These are phyloP conservation scores for Didymella pomorum DNA, from an alignment of 2,329 filamentous ascomycete species.

Conservation along the genomic window DNA sequence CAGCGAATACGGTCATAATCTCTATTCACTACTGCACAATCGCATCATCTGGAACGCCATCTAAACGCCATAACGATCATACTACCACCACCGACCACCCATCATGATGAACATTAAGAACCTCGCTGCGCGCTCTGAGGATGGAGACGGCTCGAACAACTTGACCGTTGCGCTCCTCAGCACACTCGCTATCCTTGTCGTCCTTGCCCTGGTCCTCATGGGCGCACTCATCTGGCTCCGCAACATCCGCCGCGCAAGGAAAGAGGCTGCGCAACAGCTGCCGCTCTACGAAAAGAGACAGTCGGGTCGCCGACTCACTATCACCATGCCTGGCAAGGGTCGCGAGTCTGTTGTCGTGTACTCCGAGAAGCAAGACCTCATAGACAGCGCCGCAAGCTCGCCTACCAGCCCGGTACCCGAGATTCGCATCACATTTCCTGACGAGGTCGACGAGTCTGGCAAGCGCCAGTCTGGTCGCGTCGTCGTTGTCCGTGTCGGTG, in stretches of 20 bases:
- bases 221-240: slow-evolving; percentile 76
- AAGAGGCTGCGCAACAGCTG: slow-evolving; percentile 60
- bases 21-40: slow-evolving; percentile 21
- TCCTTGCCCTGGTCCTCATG: slow-evolving; percentile 73
- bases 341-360: slow-evolving; percentile 78
- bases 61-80: slow-evolving; percentile 34
- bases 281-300: slow-evolving; percentile 72
- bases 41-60: slow-evolving; percentile 31
- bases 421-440: slow-evolving; percentile 97
- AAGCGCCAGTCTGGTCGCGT: slow-evolving; percentile 85
- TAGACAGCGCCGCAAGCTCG: slow-evolving; percentile 76
- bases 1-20: slow-evolving; percentile 43
- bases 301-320: slow-evolving; percentile 66
- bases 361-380: slow-evolving; percentile 79
- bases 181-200: slow-evolving; percentile 77
- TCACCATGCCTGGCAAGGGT: slow-evolving; percentile 56
- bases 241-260: slow-evolving; percentile 63
- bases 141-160: slow-evolving; percentile 60
- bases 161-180: slow-evolving; percentile 80
- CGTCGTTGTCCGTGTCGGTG: slow-evolving; percentile 89
- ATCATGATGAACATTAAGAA: slow-evolving; percentile 57
- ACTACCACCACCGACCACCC: slow-evolving; percentile 21
- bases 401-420: slow-evolving; percentile 85
- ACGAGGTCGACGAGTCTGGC: slow-evolving; percentile 86
- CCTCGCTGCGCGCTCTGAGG: slow-evolving; percentile 59